Conservation (phyloP, 1,284 basidiomycete species). For the Cutaneotrichosporon daszewskae region DNA sequence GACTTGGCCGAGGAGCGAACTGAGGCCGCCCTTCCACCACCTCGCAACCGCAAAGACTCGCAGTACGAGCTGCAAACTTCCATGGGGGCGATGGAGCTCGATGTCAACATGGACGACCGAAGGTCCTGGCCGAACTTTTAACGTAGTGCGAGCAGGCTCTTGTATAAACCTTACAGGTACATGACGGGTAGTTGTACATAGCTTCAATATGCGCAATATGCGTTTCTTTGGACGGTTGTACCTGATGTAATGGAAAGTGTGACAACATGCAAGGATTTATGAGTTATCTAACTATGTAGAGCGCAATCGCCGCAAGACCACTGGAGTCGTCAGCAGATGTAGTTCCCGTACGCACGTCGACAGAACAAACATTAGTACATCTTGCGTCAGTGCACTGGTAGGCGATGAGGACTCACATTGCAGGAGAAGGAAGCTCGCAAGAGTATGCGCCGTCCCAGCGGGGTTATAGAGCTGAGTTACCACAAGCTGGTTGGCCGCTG, state of each 20-base stretch:
- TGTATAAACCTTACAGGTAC: not conserved
- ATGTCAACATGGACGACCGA: conserved; percentile 10
- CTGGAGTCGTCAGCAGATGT: conserved; percentile 9
- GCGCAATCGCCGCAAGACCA: conserved; percentile 29
- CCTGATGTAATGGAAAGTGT: no score
- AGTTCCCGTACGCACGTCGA: conserved; percentile 29
- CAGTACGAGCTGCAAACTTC: conserved; percentile 27
- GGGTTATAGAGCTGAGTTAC: conserved; percentile 48
- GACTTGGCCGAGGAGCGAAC: no score
- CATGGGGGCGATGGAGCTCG: conserved; percentile 31
- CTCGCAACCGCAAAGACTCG: conserved; percentile 22
- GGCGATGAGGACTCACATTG: conserved; percentile 34
- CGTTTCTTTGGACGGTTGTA: no score
- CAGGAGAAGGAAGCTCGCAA: conserved; percentile 40
- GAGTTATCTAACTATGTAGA: conserved; percentile 21
- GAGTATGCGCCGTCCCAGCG: conserved; percentile 40
- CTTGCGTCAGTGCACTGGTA: conserved; percentile 13
- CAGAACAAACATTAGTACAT: conserved; percentile 36
- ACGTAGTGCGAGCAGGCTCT: not conserved
- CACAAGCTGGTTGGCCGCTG: conserved; percentile 44
- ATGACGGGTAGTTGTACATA: not conserved
- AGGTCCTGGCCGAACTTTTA: conserved; percentile 10
- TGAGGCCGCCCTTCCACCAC: no score
- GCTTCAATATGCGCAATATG: not conserved
- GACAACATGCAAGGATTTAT: not conserved